Evolutionary conservation across 2,329 filamentous ascomycete genomes (phyloP), one percentile per base, ranked within the genome.

Genomic region (Botryotinia calthae): DNA sequence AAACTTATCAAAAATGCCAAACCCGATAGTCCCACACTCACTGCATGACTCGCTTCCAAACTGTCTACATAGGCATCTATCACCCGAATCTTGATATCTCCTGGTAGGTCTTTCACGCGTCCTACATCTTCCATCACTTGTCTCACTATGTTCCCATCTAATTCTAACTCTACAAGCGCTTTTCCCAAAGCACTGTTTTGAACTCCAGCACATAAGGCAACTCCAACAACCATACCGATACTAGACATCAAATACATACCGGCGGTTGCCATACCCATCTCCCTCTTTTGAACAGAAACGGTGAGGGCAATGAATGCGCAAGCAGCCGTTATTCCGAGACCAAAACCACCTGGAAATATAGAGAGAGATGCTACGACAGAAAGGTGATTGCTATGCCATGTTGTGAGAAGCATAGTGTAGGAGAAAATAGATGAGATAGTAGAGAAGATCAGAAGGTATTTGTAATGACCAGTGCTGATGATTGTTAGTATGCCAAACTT

Each of bases 381-480:
- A 0, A 88, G 91, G 8, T 40, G 42, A 46, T 88, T 75, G 0
- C 89, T 90, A 18, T 87, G 84, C 90, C 90, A 92, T 34, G 85
- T 82, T 1, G 88, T 77, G 14, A 87, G 79, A 5, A 91, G 84
- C 0, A 89, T 80, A 0, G 82, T 64, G 73, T 91, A 90, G 9
- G 85, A 83, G 0, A 85, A 71, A 0, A 85, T 84, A 0, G 87
- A 86, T 1, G 85, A 81, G 0, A 87, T 68, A 0, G 86, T 85
- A 0, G 87, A 85, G 0, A 87, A 67, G 0, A 88, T 82, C 0
- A 89, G 82, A 0, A 89, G 82, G 0, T 79, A 75, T 73, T 89
- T 91, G 79, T 91, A 92, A 1, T 84, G 83, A 0, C 90, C 89
- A 0, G 88, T 91, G 31, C 70, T 72, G 31, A 18, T 28, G 18